A percentile compares a stretch with the other conserved stretches of the same genome.
Conservation (phyloP, 2,329 filamentous ascomycete species). For the Knufia fluminis region DNA sequence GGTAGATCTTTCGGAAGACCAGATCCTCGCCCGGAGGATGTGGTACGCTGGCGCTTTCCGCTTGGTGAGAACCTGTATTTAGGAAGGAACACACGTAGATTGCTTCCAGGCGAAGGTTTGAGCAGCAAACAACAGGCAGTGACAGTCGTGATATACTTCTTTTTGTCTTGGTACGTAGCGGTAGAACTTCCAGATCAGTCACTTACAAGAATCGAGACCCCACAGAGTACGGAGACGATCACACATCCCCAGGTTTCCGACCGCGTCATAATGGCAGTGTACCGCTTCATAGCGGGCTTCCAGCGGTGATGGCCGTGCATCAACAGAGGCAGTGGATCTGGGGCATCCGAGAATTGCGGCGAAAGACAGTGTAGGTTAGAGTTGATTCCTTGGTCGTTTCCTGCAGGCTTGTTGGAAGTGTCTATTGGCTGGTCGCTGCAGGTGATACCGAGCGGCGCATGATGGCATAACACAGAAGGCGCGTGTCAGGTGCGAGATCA, state of each 20-base stretch:
- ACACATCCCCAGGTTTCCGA: constrained; percentile 7
- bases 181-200: not conserved
- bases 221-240: constrained; percentile 2
- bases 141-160: not conserved
- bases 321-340: no score
- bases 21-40: not conserved
- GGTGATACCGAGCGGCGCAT: not conserved
- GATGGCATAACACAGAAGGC: not conserved
- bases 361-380: constrained; percentile 1
- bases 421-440: not conserved
- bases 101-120: not conserved
- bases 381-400: not conserved
- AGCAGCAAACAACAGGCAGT: not conserved
- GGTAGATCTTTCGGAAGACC: not conserved
- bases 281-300: not conserved
- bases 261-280: not conserved
- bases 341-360: constrained; percentile 7
- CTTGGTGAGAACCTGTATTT: not conserved
- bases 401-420: not conserved
- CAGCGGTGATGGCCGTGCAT: not conserved
- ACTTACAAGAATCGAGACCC: constrained; percentile 7
- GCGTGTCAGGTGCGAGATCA: not conserved
- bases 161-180: not conserved
- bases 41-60: not conserved
- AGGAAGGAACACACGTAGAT: not conserved